These are phyloP conservation scores for Bruguiera gymnorhiza DNA, from an alignment of 345 rosid genomes.

Conservation along the genomic window DNA sequence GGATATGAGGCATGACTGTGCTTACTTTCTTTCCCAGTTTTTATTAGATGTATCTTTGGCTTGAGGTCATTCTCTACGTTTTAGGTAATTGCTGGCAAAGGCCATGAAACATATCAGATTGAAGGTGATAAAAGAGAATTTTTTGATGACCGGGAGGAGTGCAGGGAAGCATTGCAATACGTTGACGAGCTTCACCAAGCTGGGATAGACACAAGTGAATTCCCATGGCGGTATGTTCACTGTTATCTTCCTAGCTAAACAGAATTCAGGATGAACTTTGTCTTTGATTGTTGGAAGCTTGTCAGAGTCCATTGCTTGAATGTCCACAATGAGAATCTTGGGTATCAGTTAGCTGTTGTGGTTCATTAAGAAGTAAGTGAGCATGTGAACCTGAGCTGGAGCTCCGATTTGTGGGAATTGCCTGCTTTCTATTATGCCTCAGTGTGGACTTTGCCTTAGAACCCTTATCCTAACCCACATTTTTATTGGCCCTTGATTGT, in stretches of 20 bases:
- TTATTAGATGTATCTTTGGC: neutral
- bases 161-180: constrained; percentile 87
- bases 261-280: neutral
- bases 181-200: constrained; percentile 96
- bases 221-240: constrained; percentile 84
- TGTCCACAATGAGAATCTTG: neutral
- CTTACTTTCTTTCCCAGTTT: neutral
- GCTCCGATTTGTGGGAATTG: neutral
- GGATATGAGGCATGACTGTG: too few species aligned
- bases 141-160: constrained; percentile 85
- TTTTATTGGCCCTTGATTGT: neutral
- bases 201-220: constrained; percentile 96
- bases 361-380: neutral
- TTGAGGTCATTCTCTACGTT: constrained; percentile 19
- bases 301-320: neutral
- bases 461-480: neutral
- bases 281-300: neutral
- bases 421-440: neutral
- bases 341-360: neutral
- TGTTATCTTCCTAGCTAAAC: neutral
- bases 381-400: neutral
- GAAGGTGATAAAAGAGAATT: constrained; percentile 87
- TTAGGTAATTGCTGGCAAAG: constrained; percentile 92
- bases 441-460: neutral
- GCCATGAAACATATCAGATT: constrained; percentile 75